Percentiles rank a stretch among this genome's conserved stretches.
These are phyloP conservation scores for Xylaria hypoxylon DNA, from an alignment of 2,329 filamentous ascomycete genomes.

Conservation along the genomic window DNA sequence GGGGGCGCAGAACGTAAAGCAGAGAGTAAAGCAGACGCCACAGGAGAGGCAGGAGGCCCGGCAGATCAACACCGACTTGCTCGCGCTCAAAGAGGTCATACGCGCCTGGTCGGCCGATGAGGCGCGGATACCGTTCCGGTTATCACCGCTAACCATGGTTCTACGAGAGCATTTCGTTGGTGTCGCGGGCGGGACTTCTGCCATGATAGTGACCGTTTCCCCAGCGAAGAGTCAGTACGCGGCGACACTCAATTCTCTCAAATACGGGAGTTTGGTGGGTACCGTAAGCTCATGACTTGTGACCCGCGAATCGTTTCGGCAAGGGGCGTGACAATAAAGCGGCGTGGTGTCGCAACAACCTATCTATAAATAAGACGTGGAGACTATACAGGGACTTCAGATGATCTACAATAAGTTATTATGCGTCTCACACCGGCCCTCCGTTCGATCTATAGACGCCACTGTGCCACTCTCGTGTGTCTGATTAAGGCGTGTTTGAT, in stretches of 20 bases:
- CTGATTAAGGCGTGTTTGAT: too few relatives aligned
- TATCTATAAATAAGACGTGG: too few relatives aligned
- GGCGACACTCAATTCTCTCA: conserved; percentile 7
- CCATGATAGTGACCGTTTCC: conserved; percentile 6
- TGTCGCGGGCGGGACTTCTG: background rate
- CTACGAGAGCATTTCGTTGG: conserved; percentile 10
- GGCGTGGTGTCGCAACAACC: too few relatives aligned
- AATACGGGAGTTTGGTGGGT: conserved; percentile 11
- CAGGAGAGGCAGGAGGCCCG: conserved; percentile 8
- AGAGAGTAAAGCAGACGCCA: background rate
- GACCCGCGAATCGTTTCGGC: too few relatives aligned
- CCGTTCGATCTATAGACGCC: too few relatives aligned
- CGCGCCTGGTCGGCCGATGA: conserved; percentile 1
- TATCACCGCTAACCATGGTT: conserved; percentile 7
- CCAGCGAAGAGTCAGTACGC: background rate
- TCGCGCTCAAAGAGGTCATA: conserved; percentile 7
- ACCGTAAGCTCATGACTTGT: background rate
- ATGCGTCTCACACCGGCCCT: too few relatives aligned
- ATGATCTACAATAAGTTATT: too few relatives aligned
- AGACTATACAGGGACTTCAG: too few relatives aligned
- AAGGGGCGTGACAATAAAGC: too few relatives aligned
- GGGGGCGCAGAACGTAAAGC: background rate
- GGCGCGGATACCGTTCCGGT: conserved; percentile 6
- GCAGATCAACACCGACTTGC: conserved; percentile 16
- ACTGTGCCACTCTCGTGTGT: too few relatives aligned